Base-by-base conservation (phyloP, 306 rosid species). In the Comarum palustre region DNA sequence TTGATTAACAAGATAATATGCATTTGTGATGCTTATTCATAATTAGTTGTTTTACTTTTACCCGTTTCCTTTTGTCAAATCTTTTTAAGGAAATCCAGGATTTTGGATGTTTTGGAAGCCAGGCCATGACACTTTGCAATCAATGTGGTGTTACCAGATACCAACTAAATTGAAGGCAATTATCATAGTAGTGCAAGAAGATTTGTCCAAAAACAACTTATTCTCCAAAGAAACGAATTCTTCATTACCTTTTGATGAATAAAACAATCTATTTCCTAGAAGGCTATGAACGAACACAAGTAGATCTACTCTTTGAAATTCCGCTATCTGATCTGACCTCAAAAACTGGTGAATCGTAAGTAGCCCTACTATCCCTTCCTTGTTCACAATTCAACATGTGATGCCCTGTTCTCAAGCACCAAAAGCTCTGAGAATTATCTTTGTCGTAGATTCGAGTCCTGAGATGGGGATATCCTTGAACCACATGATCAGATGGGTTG, bases 391-490 rank as follows among this genome's bases (percentile, higher is more conserved):
- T 80, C 45, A 84, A n/a, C 6, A 68, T 9, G 38, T 75, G 78
- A 61, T 78, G 78, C 63, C 84, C 84, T 0, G 81, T 34, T 78
- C 82, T 72, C 69, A 91, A 78, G 76, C 39, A 83, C 84, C 96
- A 75, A 83, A 66, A 75, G 61, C 69, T 72, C 47, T 68, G 82
- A 24, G 41, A 15, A 15, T 29, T 59, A 14, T 82, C 59, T 75
- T 80, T 87, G 68, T 77, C 76, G 76, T 72, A 76, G 72, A 76
- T 72, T 71, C 79, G 71, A 3, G 62, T 70, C 36, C 87, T 82
- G 11, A 79, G n/a, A 76, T 91, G 99, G 27, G 97, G 99, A 72
- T 94, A 88, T 38, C 86, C 90, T 69, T 85, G 83, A 76, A 76
- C 83, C 36, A 31, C 54, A 60, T 88, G 84, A 12, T 91, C 88